Evolutionary conservation across 1,284 basidiomycete genomes (phyloP), one percentile per base, ranked within the genome.

Genomic region (Trichosporon coremiiforme): DNA sequence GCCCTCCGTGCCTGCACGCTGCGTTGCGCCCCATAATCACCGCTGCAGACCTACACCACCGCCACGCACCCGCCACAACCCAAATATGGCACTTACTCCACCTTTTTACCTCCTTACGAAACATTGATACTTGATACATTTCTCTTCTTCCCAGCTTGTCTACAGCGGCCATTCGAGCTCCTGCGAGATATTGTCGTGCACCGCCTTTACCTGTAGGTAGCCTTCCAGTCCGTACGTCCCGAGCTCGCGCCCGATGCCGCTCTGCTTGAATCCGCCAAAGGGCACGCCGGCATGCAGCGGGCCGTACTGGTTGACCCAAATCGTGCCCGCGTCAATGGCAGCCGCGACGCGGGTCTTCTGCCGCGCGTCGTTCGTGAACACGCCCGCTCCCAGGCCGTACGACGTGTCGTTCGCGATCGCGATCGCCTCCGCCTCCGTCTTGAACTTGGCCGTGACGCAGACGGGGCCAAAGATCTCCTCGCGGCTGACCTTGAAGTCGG

Each of bases 261-360:
- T 89, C 77, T 89, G 90, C 84, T 95, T 95, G 86, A 93, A 95
- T n/a, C 95, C 95, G 36, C 95, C 95, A 76, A 97, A 97, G 0
- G 95, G 94, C 50, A 93, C 92, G 70, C 93, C 93, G 80, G 91
- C 91, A 79, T 87, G 87, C 66, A 94, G 80, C 8, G 91, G 69
- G 75, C 91, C 91, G 83, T 95, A 96, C 79, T 93, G 89, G 83
- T 95, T 95, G 71, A 93, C 86, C 93, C 92, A 95, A 41, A 94
- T 80, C 0, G 84, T 85, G 13, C 94, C 94, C 22, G 94, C 93
- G 77, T 94, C 90, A 38, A 96, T 85, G 38, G 89, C 89, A 29
- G 87, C 87, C 1, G 92, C 89, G 55, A 96, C 90, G 47, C 94
- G 87, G 87, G 92, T 91, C 78, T 91, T 92, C 81, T 95, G 94